Evolutionary conservation across 2,329 filamentous ascomycete species (phyloP).

Genomic region (Phaeophleospora eucalypticola): DNA sequence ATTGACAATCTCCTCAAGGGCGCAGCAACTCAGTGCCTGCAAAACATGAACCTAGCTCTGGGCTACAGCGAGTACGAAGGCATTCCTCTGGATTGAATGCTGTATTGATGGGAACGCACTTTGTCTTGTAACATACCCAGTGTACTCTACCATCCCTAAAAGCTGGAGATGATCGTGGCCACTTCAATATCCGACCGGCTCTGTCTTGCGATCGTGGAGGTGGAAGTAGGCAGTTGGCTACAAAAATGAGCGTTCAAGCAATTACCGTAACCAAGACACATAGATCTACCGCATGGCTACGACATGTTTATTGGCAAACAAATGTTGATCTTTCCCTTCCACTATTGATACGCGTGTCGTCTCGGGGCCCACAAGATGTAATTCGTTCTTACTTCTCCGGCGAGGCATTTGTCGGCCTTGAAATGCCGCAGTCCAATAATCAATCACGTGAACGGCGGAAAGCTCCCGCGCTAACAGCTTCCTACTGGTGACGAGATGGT

Average conservation of each 20-base stretch:
- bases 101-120: not conserved
- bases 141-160: not conserved
- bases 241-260: slow-evolving; percentile 3
- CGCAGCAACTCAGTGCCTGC: slow-evolving; percentile 85
- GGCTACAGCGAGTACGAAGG: slow-evolving; percentile 86
- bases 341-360: not conserved
- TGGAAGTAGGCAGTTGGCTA: not conserved
- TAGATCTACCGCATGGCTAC: not conserved
- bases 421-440: no score
- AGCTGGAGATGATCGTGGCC: no score
- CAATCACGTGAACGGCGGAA: not conserved
- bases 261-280: not conserved
- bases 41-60: slow-evolving; percentile 92
- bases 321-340: not conserved
- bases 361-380: no score
- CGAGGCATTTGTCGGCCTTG: no score
- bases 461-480: not conserved
- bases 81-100: slow-evolving; percentile 58
- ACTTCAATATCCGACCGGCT: no score
- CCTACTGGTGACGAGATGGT: not conserved
- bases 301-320: not conserved
- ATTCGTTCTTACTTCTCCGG: no score
- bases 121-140: not conserved
- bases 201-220: not conserved
- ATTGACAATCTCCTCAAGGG: slow-evolving; percentile 95